A percentile compares a stretch with the other conserved stretches of the same genome.
Evolutionary conservation across 1,139 yeast species (phyloP).

Genomic region (Yamadazyma blattariae): DNA sequence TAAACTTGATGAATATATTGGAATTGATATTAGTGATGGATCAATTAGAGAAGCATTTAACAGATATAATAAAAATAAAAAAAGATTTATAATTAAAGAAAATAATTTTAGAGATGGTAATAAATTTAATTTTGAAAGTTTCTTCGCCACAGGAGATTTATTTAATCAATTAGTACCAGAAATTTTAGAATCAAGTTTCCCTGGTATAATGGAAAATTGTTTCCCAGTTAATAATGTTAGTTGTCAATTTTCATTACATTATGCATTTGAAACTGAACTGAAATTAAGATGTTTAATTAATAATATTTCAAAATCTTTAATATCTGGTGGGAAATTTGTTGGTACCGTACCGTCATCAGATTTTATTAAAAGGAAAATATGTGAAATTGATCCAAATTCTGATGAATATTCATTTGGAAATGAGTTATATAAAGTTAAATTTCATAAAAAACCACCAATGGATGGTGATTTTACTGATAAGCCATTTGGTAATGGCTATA

Average conservation of each 20-base stretch:
- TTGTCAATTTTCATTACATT: slow-evolving; percentile 89
- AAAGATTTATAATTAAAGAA: slow-evolving; percentile 27
- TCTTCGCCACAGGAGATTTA: slow-evolving; percentile 89
- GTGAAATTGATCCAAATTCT: slow-evolving; percentile 38
- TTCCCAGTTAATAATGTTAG: slow-evolving; percentile 89
- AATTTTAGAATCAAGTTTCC: slow-evolving; percentile 61
- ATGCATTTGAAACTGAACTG: slow-evolving; percentile 85
- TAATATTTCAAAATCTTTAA: slow-evolving; percentile 74
- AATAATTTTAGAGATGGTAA: slow-evolving; percentile 43
- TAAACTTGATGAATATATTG: slow-evolving; percentile 72
- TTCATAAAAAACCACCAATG: slow-evolving; percentile 70
- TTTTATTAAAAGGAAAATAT: slow-evolving; percentile 63
- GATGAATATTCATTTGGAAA: slow-evolving; percentile 74
- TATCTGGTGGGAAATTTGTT: slow-evolving; percentile 79
- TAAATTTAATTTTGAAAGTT: slow-evolving; percentile 63
- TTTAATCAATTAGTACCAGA: slow-evolving; percentile 69
- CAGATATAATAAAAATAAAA: slow-evolving; percentile 55
- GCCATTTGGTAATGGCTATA: slow-evolving; percentile 82
- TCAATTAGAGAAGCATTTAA: slow-evolving; percentile 82
- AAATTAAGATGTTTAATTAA: slow-evolving; percentile 70
- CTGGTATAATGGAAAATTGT: slow-evolving; percentile 52
- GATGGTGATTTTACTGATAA: slow-evolving; percentile 63
- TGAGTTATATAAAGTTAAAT: slow-evolving; percentile 73
- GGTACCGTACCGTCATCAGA: slow-evolving; percentile 96
- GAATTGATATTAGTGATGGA: slow-evolving; percentile 88